Base-by-base conservation (phyloP, 2,329 filamentous ascomycete genomes). In the Claviceps arundinis region DNA sequence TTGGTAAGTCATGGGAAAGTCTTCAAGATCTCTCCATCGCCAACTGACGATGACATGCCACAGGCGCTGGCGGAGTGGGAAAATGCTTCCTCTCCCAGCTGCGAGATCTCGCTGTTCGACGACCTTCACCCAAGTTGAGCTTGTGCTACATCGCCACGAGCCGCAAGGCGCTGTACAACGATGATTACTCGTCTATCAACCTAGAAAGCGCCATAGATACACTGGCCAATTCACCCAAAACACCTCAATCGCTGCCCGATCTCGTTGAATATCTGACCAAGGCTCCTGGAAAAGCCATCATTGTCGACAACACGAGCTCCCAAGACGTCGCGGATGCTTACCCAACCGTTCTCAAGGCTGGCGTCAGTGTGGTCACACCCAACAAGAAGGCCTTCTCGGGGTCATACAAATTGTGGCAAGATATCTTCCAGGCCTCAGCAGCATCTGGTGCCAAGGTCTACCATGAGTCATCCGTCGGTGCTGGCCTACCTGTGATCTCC, bases 331-430 rank as follows among this genome's bases (percentile, higher is more conserved):
- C 91, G 48, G 80, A 87, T 55, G 72, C 80, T 34, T 98, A 98
- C 69, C 90, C 93, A 1, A 68, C 78, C 47, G 87, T 95, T 68
- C 74, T 98, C 55, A 77, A 80, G 62, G 80, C 82, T 57, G 91
- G 90, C 13, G 84, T 98, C 68, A 91, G 82, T 68, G 82, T 98
- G 61, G 88, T 97, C 30, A 98, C 93, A 1, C 90, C 93, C 44
- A 98, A 97, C 77, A 98, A 98, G 76, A 98, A 98, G 72, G 91
- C 87, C 14, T 98, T 98, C 71, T 94, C 89, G 0, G 83, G 86
- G 53, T 82, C 80, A 46, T 82, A 87, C 62, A 75, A 81, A 60
- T 74, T 95, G 52, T 98, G 91, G 90, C 79, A 87, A 62, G 81
- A 86, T 56, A 96, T 98, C 64, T 94, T 95, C 68, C 71, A 74